Conservation (phyloP, 768 basidiomycete species). For the Amyloporia xantha region DNA sequence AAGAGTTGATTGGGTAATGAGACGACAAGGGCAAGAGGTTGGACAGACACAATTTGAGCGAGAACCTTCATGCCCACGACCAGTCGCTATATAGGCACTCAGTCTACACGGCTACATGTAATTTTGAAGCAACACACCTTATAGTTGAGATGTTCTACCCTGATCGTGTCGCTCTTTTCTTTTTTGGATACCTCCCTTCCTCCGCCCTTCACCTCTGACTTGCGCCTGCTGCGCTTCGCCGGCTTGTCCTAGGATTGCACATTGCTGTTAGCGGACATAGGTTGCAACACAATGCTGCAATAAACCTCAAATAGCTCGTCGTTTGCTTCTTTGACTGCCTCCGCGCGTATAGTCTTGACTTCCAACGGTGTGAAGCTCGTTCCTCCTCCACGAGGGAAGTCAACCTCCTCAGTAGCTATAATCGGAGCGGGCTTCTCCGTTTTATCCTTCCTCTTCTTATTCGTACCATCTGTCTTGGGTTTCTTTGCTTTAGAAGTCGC, state of each 20-base stretch:
- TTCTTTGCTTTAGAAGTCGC: slow-evolving; percentile 53
- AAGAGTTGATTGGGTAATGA: slow-evolving; percentile 95
- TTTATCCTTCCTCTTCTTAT: slow-evolving; percentile 20
- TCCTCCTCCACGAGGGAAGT: slow-evolving; percentile 95
- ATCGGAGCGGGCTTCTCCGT: slow-evolving; percentile 28
- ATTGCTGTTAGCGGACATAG: slow-evolving; percentile 1
- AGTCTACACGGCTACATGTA: not conserved
- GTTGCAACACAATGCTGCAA: not conserved
- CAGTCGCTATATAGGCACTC: slow-evolving; percentile 52
- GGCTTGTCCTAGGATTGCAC: slow-evolving; percentile 37
- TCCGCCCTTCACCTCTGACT: slow-evolving; percentile 34
- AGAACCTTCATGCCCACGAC: slow-evolving; percentile 80
- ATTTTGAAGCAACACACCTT: slow-evolving; percentile 45
- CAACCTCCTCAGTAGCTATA: slow-evolving; percentile 61
- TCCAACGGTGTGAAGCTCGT: slow-evolving; percentile 84
- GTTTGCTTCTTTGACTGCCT: slow-evolving; percentile 81
- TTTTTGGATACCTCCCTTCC: slow-evolving; percentile 20
- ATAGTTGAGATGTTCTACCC: slow-evolving; percentile 91
- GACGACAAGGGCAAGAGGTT: slow-evolving; percentile 83
- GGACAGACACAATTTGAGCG: slow-evolving; percentile 79
- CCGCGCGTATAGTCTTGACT: slow-evolving; percentile 77
- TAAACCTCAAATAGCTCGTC: slow-evolving; percentile 62
- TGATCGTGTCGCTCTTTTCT: slow-evolving; percentile 51
- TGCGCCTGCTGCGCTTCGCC: slow-evolving; percentile 42
- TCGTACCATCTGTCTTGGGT: slow-evolving; percentile 38